Evolutionary conservation across 1,284 basidiomycete genomes (phyloP), one percentile per base, ranked within the genome.

Genomic region (Heterobasidion occidentale): DNA sequence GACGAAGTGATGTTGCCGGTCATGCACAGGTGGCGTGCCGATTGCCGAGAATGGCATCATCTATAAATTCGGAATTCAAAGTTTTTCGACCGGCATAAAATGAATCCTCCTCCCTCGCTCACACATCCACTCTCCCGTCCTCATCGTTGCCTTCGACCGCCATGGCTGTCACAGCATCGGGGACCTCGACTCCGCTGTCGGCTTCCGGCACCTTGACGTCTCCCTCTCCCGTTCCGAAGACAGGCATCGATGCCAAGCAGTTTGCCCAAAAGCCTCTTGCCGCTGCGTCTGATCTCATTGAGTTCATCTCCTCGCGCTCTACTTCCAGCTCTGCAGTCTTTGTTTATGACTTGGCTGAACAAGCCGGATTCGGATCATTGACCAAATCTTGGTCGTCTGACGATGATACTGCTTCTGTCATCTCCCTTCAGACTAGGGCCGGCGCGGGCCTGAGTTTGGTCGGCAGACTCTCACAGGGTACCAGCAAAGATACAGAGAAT

Each of bases 361-460:
- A 91, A 63, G 80, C 78, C 17, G 87, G 90, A 46, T 90, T 93
- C 64, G 90, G 91, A 14, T 74, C 77, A 0, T 70, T 84, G 53
- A 85, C 87, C 17, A 86, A 83, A 62, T 74, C 79, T 56, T 85
- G 84, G 83, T 69, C 77, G 1, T 66, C 74, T 34, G 67, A 65
- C 19, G 61, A 67, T 46, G 68, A 70, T 20, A 72, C 78, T 6
- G 77, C 83, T 2, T 77, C 83, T 56, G 82, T 90, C 9, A 76
- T 89, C 58, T 73, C 80, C 55, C 75, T 94, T 55, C 92, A 96
- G 74, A 93, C 90, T n/a, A 79, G 94, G 57, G 79, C 87, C 15
- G 94, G 94, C 51, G 92, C 94, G 19, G 94, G 94, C 15, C 73
- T 93, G 56, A 83, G 83, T 64, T 75, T 97, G 59, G 83, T 92